Conservation (phyloP, 1,284 basidiomycete genomes). For the Pterula multifida region DNA sequence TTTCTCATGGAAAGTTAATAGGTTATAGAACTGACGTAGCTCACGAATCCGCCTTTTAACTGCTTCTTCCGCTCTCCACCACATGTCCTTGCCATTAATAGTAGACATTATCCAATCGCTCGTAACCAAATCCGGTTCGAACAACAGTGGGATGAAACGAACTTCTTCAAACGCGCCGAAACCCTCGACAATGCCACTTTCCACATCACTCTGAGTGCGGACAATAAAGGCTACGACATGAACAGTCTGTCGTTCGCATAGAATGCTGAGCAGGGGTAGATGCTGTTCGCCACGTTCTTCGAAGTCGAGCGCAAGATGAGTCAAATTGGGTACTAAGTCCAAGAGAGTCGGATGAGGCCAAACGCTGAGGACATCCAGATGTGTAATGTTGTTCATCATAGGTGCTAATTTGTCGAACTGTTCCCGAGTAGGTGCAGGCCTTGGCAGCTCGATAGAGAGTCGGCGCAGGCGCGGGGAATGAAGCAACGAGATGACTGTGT, state of each 20-base stretch:
- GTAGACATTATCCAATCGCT: neutral
- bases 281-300: neutral
- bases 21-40: conserved; percentile 1
- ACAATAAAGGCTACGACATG: neutral
- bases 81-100: neutral
- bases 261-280: neutral
- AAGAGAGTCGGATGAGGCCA: neutral
- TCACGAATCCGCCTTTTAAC: neutral
- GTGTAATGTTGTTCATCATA: neutral
- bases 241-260: neutral
- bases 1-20: neutral
- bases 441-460: neutral
- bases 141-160: neutral
- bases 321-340: neutral
- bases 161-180: neutral
- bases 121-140: neutral
- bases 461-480: neutral
- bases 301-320: neutral
- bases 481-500: neutral
- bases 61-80: neutral
- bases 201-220: neutral
- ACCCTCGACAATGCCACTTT: neutral
- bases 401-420: neutral
- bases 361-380: neutral
- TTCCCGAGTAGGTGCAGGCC: neutral